Percentiles rank a stretch among this genome's conserved stretches.
Conservation (phyloP, 1,284 basidiomycete species). For the Rhodotorula sp. region DNA sequence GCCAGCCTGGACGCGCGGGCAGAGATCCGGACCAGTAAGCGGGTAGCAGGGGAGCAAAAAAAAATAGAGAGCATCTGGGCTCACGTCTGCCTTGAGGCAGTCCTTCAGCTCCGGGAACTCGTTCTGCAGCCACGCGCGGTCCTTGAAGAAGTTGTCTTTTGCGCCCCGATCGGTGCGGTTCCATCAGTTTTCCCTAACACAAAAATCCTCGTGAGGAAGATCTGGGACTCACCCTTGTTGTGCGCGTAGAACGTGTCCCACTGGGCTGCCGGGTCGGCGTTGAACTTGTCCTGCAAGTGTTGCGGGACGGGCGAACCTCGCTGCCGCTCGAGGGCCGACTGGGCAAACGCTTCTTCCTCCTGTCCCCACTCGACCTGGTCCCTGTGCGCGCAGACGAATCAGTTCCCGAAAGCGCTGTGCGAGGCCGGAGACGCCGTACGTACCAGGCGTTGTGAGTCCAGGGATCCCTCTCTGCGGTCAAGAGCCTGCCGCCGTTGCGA, state of each 20-base stretch:
- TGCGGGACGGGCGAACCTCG: constrained; percentile 32
- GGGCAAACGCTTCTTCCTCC: constrained; percentile 39
- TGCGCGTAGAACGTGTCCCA: constrained; percentile 89
- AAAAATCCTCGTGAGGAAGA: not conserved
- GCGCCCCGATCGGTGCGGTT: not conserved
- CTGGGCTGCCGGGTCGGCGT: constrained; percentile 67
- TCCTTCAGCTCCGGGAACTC: constrained; percentile 83
- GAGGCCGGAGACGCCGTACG: not conserved
- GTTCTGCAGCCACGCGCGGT: constrained; percentile 88
- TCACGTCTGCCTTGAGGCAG: constrained; percentile 66
- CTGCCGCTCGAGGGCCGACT: constrained; percentile 38
- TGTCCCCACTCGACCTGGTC: constrained; percentile 44
- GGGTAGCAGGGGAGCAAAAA: not conserved
- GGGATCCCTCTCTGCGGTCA: constrained; percentile 39
- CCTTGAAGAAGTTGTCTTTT: constrained; percentile 77
- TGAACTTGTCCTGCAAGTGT: constrained; percentile 57
- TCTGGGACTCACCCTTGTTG: constrained; percentile 55
- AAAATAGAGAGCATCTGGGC: constrained; percentile 26
- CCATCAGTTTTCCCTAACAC: not conserved
- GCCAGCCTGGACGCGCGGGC: constrained; percentile 61
- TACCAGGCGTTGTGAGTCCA: constrained; percentile 47
- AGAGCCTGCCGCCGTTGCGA: constrained; percentile 38
- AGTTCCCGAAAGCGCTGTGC: too few relatives aligned
- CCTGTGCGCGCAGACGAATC: constrained; percentile 18
- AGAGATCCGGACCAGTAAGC: not conserved